Base-by-base conservation (phyloP, 2,329 filamentous ascomycete species). In the Dichotomopilus funicola region DNA sequence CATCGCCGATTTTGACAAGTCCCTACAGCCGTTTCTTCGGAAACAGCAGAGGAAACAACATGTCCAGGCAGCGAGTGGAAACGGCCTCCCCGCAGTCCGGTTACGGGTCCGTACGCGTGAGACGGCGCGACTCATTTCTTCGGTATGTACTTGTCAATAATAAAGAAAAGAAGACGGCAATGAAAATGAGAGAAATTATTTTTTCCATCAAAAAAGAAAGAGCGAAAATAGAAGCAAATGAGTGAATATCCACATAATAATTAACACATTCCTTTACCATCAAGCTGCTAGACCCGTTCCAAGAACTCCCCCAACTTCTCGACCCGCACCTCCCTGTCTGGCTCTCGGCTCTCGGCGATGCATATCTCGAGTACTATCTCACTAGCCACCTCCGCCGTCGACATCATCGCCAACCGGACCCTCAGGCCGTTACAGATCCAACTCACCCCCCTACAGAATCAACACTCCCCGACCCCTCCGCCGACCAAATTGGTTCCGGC, bases 241-340 rank as follows among this genome's bases (percentile, higher is more conserved):
- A 27, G 19, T 27, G 5, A 37, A 9, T 48, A 6, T 27, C 4
- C 5, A 10, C 8, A 31, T 5, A 35, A 35, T 5, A 13, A 38
- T 36, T 52, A 34, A 46, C 42, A 41, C 37, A 10, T 11, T 6
- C 31, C 31, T 8, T 41, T 31, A 27, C 19, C 19, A 27, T 27
- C 6, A 42, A 58, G 75, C 69, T 80, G 4, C 82, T 99, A 49
- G 91, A 96, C 63, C 85, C 88, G 1, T 99, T 97, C 64, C 92
- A 97, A 76, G 91, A 96, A 75, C 86, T 95, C 62, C 94, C 94
- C 13, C 94, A 99, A 69, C 79, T 97, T 41, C 80, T 99, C 33
- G 94, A 99, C 71, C 83, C 89, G 8, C 82, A 92, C 69, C 78
- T 99, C 43, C 84, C 87, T 50, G 79, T 74, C 60, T 84, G 95